phyloP scores from a whole-genome alignment of 176 grass and related monocot species.

The Oryza coarctata region DNA sequence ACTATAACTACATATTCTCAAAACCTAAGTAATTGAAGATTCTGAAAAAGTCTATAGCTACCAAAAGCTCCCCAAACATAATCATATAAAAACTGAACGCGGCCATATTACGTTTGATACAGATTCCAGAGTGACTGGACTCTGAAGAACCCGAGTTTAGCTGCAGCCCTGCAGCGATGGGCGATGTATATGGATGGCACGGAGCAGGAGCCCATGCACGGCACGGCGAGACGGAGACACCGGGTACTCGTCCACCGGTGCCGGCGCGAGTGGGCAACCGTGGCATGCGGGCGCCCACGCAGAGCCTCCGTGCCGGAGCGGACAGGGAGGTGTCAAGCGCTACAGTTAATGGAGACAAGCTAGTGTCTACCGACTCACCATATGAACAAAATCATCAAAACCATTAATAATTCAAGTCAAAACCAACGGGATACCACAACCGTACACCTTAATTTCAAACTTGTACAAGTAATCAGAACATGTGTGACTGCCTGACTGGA shows the following conservation, averaged over 20 bases:
- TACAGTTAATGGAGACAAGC: background rate
- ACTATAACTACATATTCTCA: too few relatives aligned
- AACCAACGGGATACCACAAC: background rate
- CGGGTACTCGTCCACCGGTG: too few relatives aligned
- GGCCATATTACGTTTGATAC: background rate
- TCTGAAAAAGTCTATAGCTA: too few relatives aligned
- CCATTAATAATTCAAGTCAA: background rate
- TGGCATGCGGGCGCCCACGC: too few relatives aligned
- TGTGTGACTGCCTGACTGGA: background rate
- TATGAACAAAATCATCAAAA: background rate
- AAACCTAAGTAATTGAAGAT: too few relatives aligned
- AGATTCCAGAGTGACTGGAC: background rate
- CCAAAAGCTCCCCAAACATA: too few relatives aligned
- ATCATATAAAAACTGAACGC: too few relatives aligned
- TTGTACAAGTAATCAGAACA: background rate
- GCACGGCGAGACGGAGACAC: too few relatives aligned
- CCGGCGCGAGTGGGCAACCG: too few relatives aligned
- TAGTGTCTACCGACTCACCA: background rate
- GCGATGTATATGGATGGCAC: background rate
- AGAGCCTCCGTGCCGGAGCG: background rate
- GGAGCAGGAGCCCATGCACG: too few relatives aligned
- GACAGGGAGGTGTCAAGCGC: background rate
- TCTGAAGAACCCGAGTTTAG: background rate
- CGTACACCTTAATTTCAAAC: background rate
- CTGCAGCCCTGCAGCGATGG: too few relatives aligned